Percentiles rank a stretch among this genome's conserved stretches.
These are phyloP conservation scores for Suhomyces terraborum DNA, from an alignment of 1,139 yeast species.

Conservation along the genomic window DNA sequence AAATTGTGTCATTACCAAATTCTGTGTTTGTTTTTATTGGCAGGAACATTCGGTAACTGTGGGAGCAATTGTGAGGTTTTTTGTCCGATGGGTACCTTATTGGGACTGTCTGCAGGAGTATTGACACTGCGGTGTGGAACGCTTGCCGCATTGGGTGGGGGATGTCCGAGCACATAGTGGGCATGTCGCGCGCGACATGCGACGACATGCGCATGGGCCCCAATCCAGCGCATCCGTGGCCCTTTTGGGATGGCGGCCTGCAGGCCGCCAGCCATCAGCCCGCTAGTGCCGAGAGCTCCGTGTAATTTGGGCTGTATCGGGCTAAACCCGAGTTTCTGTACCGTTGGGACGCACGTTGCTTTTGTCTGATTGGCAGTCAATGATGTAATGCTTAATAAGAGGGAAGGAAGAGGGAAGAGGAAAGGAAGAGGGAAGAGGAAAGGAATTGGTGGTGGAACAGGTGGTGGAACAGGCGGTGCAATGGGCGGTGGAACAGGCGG, in stretches of 20 bases:
- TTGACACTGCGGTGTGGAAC: constrained; percentile 5
- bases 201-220: not conserved
- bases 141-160: constrained; percentile 7
- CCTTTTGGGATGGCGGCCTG: not conserved
- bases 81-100: constrained; percentile 1
- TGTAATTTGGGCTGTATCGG: not conserved
- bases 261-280: not conserved
- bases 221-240: not conserved
- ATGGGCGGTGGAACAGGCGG: too few relatives aligned
- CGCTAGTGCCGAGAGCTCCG: not conserved
- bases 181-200: constrained; percentile 8
- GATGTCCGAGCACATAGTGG: not conserved
- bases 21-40: constrained; percentile 15
- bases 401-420: too few relatives aligned
- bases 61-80: constrained; percentile 13
- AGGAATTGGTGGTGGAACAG: too few relatives aligned
- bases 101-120: constrained; percentile 7
- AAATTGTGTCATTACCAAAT: constrained; percentile 4
- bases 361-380: not conserved
- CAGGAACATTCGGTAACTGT: constrained; percentile 11
- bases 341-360: not conserved
- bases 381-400: too few relatives aligned
- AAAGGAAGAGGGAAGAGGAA: too few relatives aligned
- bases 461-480: too few relatives aligned
- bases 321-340: not conserved